Evolutionary conservation across 2,329 filamentous ascomycete species (phyloP), one percentile per base, ranked within the genome.

Genomic region (Chaetomium sp.): DNA sequence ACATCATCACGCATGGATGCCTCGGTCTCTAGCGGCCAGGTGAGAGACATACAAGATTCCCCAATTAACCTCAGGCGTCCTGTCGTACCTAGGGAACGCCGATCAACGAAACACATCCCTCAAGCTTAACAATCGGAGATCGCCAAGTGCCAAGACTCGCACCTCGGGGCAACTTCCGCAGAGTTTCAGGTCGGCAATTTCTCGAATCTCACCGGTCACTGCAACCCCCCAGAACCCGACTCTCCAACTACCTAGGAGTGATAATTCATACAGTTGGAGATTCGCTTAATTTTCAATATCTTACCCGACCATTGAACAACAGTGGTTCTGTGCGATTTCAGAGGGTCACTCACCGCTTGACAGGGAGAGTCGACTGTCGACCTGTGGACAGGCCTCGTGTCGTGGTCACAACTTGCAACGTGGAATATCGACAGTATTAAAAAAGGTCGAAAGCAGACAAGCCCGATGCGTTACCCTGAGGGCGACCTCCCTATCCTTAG

Each of bases 401-500:
- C 16, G 38, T 42, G 13, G 38, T 42, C 13, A n/a, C 38, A n/a
- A 42, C 38, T n/a, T 16, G 7, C 38, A 42, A 7, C 38, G 38
- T n/a, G 38, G 16, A 19, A 19, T 4, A n/a, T 42, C 16, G 1
- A 19, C 4, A 16, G 7, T 19, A n/a, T 49, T 5, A 29, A n/a
- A 10, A 7, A n/a, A 31, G 4, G 4, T 16, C 10, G 16, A 35
- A 13, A 25, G 4, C 23, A 38, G 4, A 12, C 49, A 25, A 31
- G 42, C 25, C 5, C 51, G 12, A 72, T 72, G 73, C 67, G 66
- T 29, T 69, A 70, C 65, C 73, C 77, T 64, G 73, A 75, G 47
- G 72, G 75, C 42, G 75, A 78, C 57, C 70, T 79, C 21, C 72
- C 78, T n/a, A 81, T 83, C 54, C 75, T 84, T 57, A 80, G 75